Base-by-base conservation (phyloP, 495 filamentous ascomycete species). In the Trichoderma asperelloides region DNA sequence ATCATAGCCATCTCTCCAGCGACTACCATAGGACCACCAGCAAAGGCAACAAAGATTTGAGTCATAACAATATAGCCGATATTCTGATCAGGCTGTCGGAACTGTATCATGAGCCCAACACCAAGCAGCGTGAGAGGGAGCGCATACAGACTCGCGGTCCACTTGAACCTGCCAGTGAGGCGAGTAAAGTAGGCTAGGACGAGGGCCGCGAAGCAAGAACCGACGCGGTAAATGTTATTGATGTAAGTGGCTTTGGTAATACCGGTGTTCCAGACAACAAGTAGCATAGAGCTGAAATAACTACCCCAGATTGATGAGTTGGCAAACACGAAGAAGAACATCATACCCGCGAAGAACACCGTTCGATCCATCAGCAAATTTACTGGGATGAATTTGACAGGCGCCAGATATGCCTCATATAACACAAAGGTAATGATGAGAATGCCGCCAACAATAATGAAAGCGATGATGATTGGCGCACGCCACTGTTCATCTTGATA, bases 21-120 rank as follows among this genome's bases (percentile, higher is more conserved):
- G 67, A 88, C 78, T 30, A 87, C 80, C 11, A 78, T 66, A 30
- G 69, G 67, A 12, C 74, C 71, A 40, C 84, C 85, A 18, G 78
- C 78, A 69, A 90, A 84, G 27, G 87, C 84, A 68, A 89, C 86
- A 78, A 89, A 87, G 70, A 89, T 86, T 74, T 89, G 86, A 67
- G 81, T 84, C 85, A 88, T 87, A 72, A 88, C 75, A 8, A 90
- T 70, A 66, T 85, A 86, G 28, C 84, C 87, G 65, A 89, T 80
- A 37, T 74, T 69, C 7, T 70, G 68, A 13, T 79, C 74, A 1
- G 76, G 71, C 47, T 79, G 71, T 21, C 87, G 84, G 80, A 88
- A 89, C 64, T 87, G 74, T 66, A 89, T 86, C 85, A 89, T 84
- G 47, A 90, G 75, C 0, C 86, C 87, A 1, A 82, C 77, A 16